Evolutionary conservation across 2,329 filamentous ascomycete species (phyloP), one percentile per base, ranked within the genome.

Genomic region (Beauveria rudraprayagi): DNA sequence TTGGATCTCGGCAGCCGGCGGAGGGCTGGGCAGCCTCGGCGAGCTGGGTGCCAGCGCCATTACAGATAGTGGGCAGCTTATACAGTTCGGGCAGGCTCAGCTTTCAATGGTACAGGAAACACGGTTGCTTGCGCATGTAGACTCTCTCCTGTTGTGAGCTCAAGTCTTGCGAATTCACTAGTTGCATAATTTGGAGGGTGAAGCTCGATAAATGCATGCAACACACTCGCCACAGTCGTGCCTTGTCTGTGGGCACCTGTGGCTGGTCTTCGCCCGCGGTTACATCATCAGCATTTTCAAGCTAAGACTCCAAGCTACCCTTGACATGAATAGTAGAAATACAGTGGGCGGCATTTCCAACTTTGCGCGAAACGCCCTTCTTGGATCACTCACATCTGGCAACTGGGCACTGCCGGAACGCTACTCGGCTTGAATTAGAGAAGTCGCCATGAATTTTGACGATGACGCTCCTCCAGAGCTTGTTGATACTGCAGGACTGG

Each of bases 1-100:
- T 77, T 97, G 93, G 67, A 96, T 94, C 76, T 99, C 94, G 64
- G 93, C 91, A 62, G 95, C 88, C 40, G 94, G 94, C 62, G 94
- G 94, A 63, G 94, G 94, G 75, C 92, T 97, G 63, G 94, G 94
- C 56, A 99, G 86, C 71, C 94, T 89, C 65, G 94, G 93, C 53
- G 92, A 97, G 75, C 85, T 93, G 65, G 90, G 88, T 67, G 83
- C 76, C 65, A 85, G 73, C 66, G 83, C 78, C 82, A 85, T 84
- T 65, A 66, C 74, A 64, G 65, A 63, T 26, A 24, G 37, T 40
- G 28, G 43, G 17, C 34, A 17, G 24, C 37, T 17, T 57, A 56
- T 46, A n/a, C 28, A 26, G 47, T 53, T 22, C 28, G 19, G 51
- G 19, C 30, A 19, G 37, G 41, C 56, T 30, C 53, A 52, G 22